Conservation (phyloP, 2,329 filamentous ascomycete species). For the Aurifilum marmelostoma region DNA sequence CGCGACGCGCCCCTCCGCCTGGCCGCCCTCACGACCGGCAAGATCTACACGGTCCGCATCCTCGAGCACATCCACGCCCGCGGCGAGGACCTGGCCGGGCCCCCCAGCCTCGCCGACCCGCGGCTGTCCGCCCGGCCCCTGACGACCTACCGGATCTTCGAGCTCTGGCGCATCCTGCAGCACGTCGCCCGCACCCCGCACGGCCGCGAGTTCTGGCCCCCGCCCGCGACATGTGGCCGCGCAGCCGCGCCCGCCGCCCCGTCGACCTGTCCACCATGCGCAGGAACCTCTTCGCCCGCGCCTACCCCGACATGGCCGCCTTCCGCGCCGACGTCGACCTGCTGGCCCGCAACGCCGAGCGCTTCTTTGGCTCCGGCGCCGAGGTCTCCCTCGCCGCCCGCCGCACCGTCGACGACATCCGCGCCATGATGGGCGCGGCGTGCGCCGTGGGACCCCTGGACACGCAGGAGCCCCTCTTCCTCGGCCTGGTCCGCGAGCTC, state of each 20-base stretch:
- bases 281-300: background rate
- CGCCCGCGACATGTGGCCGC: background rate
- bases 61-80: constrained; percentile 9
- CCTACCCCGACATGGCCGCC: background rate
- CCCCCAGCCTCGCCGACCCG: background rate
- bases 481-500: constrained; percentile 8
- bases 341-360: constrained; percentile 8
- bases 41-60: constrained; percentile 5
- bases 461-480: background rate
- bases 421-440: background rate
- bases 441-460: background rate
- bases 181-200: background rate
- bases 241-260: background rate
- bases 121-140: background rate
- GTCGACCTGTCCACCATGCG: constrained; percentile 11
- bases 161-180: background rate
- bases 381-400: background rate
- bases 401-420: background rate
- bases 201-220: background rate
- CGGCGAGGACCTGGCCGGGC: constrained; percentile 1
- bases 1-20: constrained; percentile 2
- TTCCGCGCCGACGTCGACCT: constrained; percentile 12
- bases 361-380: background rate
- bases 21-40: background rate
- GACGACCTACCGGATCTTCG: constrained; percentile 4